Evolutionary conservation across 75 land plant species (phyloP).

Genomic region (Pinus albicaulis): DNA sequence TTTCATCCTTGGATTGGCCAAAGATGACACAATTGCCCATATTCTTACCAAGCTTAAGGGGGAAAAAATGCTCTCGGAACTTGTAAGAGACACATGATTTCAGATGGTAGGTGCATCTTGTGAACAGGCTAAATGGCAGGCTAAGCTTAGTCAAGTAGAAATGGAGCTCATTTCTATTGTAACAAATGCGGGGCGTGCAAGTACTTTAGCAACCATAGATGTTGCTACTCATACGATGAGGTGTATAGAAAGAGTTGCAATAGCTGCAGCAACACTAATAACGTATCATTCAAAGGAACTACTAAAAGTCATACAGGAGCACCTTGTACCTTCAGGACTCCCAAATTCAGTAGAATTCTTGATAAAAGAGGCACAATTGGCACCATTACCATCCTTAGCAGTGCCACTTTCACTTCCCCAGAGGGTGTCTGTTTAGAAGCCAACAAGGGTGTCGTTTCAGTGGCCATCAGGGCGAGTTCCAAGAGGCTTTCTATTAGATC

Average conservation of each 20-base stretch:
- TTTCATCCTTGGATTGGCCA: constrained; percentile 55
- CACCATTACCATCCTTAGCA: too few relatives aligned
- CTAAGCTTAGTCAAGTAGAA: constrained; percentile 84
- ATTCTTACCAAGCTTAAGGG: too few relatives aligned
- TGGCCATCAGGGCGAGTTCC: too few relatives aligned
- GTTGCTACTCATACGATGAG: constrained; percentile 96
- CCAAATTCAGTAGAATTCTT: too few relatives aligned
- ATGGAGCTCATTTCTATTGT: constrained; percentile 94
- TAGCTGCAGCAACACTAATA: constrained; percentile 99
- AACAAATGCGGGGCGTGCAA: constrained; percentile 96
- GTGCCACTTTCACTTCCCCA: too few relatives aligned
- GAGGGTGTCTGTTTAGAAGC: too few relatives aligned
- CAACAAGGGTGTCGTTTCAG: too few relatives aligned
- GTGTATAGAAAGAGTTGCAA: constrained; percentile 96
- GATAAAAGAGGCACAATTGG: too few relatives aligned
- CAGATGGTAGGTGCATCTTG: constrained; percentile 54
- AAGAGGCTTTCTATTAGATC: too few relatives aligned
- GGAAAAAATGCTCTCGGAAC: constrained; percentile 91
- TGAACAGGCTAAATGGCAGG: constrained; percentile 94
- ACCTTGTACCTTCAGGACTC: too few relatives aligned
- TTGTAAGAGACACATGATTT: constrained; percentile 76
- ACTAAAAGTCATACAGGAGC: too few relatives aligned
- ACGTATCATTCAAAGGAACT: constrained; percentile 85
- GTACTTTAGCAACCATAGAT: constrained; percentile 87
- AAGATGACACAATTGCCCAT: constrained; percentile 94